phyloP scores from a whole-genome alignment of 495 filamentous ascomycete genomes.

The Tuber borchii region DNA sequence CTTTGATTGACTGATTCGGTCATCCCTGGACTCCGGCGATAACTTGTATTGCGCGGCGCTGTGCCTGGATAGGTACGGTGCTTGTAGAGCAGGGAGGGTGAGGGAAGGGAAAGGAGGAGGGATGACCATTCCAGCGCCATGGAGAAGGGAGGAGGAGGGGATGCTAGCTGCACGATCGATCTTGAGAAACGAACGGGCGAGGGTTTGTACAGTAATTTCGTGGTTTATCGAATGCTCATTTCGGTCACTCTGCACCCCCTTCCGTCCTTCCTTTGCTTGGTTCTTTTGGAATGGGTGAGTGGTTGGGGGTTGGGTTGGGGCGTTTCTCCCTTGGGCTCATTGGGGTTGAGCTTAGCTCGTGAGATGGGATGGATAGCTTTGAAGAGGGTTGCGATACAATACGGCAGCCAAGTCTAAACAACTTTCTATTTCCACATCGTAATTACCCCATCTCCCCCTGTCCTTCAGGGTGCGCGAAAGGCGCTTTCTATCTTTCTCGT shows the following conservation, averaged over 20 bases:
- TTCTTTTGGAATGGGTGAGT: background rate
- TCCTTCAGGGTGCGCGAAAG: background rate
- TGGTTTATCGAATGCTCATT: background rate
- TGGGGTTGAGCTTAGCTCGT: background rate
- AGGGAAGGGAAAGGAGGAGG: no score
- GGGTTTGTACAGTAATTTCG: background rate
- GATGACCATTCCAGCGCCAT: background rate
- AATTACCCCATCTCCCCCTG: background rate
- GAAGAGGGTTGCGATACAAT: background rate
- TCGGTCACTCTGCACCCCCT: background rate
- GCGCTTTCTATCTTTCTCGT: background rate
- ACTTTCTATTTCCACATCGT: background rate
- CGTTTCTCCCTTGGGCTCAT: background rate
- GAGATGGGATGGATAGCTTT: background rate
- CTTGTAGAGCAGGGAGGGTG: background rate
- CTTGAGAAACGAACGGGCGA: background rate
- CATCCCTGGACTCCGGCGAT: constrained; percentile 1
- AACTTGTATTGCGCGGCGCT: background rate
- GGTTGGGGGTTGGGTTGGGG: background rate
- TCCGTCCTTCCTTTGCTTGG: background rate
- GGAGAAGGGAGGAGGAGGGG: background rate
- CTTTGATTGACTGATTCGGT: background rate
- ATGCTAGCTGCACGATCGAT: background rate
- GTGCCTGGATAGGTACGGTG: background rate
- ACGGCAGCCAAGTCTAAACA: background rate